A percentile compares a stretch with the other conserved stretches of the same genome.
phyloP scores from a whole-genome alignment of 106 monocot genomes.

The Chionographis japonica region DNA sequence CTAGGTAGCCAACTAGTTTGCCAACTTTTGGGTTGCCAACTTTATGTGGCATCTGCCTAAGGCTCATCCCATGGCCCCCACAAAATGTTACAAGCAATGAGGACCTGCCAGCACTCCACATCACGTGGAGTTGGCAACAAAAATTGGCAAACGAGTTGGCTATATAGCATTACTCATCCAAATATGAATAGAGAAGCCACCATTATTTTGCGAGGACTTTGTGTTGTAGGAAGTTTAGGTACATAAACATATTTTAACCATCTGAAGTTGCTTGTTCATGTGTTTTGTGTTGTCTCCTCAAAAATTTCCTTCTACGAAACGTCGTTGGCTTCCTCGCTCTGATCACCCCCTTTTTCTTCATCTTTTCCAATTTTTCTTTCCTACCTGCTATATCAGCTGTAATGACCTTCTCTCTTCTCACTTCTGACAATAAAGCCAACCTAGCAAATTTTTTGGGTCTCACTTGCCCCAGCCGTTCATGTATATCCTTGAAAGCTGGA shows the following conservation, averaged over 20 bases:
- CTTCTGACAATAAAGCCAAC: constrained; percentile 74
- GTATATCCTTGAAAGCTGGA: constrained; percentile 87
- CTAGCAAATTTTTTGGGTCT: constrained; percentile 89
- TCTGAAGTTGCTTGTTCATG: constrained; percentile 11
- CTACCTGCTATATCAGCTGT: constrained; percentile 72
- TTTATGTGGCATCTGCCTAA: no score
- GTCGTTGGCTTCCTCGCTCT: constrained; percentile 61
- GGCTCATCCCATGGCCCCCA: no score
- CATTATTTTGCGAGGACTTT: no score
- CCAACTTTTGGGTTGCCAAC: no score
- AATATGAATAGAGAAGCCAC: no score
- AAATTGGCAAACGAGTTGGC: no score
- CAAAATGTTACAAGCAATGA: no score
- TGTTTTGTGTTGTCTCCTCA: constrained; percentile 50
- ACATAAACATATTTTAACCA: constrained; percentile 4
- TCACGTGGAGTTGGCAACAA: no score
- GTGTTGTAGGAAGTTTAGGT: no score
- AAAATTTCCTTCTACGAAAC: constrained; percentile 52
- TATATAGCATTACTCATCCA: no score
- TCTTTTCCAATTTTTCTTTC: constrained; percentile 66
- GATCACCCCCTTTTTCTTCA: constrained; percentile 44
- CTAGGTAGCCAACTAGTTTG: no score
- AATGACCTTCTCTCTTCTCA: constrained; percentile 75
- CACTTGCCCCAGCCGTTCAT: constrained; percentile 68
- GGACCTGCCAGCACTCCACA: no score